A percentile compares a stretch with the other conserved stretches of the same genome.
phyloP scores from a whole-genome alignment of 495 filamentous ascomycete species.

The Aspergillus coremiiformis region DNA sequence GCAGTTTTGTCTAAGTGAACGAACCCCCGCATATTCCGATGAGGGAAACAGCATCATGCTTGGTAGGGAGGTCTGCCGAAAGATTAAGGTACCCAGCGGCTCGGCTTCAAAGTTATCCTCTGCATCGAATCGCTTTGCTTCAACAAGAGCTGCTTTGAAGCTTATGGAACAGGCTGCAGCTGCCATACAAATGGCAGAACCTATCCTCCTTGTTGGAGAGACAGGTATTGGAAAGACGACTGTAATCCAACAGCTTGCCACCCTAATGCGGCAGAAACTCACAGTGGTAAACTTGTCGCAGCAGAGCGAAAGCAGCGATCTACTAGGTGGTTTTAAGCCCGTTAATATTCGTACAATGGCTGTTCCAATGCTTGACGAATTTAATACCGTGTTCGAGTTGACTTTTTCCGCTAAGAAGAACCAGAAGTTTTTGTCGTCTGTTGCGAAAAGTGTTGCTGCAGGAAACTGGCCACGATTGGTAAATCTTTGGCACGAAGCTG shows the following conservation, averaged over 20 bases:
- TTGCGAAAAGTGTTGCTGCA: constrained; percentile 70
- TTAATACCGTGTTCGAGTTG: constrained; percentile 77
- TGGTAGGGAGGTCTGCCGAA: constrained; percentile 54
- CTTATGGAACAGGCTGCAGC: constrained; percentile 77
- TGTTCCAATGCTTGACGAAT: constrained; percentile 85
- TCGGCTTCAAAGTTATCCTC: constrained; percentile 28
- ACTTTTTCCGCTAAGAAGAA: constrained; percentile 86
- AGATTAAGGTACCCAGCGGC: constrained; percentile 35
- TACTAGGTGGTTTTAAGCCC: constrained; percentile 93
- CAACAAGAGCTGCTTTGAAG: constrained; percentile 36
- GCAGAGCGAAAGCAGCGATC: constrained; percentile 89
- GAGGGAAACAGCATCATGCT: constrained; percentile 51
- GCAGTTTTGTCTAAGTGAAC: constrained; percentile 57
- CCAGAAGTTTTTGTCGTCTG: constrained; percentile 68
- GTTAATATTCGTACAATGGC: constrained; percentile 82
- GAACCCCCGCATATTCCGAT: constrained; percentile 58
- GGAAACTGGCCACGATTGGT: constrained; percentile 78
- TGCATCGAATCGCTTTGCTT: constrained; percentile 37
- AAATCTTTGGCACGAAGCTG: constrained; percentile 79
- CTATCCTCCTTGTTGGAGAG: constrained; percentile 88
- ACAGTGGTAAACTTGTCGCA: constrained; percentile 92
- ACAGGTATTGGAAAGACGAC: constrained; percentile 98
- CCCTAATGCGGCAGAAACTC: constrained; percentile 70
- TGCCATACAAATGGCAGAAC: constrained; percentile 75
- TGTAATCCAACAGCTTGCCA: constrained; percentile 84